Evolutionary conservation across 75 land plant species (phyloP).

Genomic region (Pinus tabuliformis): DNA sequence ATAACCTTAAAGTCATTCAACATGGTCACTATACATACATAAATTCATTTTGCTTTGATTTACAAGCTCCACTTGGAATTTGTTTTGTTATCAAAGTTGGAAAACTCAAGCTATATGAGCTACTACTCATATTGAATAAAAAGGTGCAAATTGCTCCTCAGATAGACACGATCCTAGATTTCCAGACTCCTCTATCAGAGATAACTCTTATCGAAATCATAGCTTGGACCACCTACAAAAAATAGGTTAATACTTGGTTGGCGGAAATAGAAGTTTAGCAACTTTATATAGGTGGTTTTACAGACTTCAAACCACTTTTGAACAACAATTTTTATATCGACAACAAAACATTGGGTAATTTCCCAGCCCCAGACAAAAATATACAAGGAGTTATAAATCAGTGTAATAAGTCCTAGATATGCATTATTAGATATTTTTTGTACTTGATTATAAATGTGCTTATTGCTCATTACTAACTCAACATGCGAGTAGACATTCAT

Average conservation of each 20-base stretch:
- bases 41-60: too few relatives aligned
- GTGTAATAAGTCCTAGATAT: too few relatives aligned
- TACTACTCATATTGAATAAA: background rate
- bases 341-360: background rate
- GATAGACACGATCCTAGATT: background rate
- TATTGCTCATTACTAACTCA: too few relatives aligned
- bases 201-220: background rate
- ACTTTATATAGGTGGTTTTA: background rate
- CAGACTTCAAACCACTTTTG: background rate
- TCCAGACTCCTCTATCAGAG: background rate
- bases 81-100: background rate
- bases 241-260: background rate
- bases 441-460: too few relatives aligned
- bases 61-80: background rate
- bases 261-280: background rate
- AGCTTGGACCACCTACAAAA: background rate
- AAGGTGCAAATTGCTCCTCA: background rate
- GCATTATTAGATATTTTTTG: too few relatives aligned
- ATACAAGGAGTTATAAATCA: too few relatives aligned
- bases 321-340: background rate
- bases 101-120: background rate
- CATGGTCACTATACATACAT: too few relatives aligned
- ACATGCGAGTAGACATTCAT: too few relatives aligned
- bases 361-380: too few relatives aligned
- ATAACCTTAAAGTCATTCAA: too few relatives aligned